A percentile compares a stretch with the other conserved stretches of the same genome.
Evolutionary conservation across 2,329 filamentous ascomycete species (phyloP).

Genomic region (Thielaviopsis ethacetica): DNA sequence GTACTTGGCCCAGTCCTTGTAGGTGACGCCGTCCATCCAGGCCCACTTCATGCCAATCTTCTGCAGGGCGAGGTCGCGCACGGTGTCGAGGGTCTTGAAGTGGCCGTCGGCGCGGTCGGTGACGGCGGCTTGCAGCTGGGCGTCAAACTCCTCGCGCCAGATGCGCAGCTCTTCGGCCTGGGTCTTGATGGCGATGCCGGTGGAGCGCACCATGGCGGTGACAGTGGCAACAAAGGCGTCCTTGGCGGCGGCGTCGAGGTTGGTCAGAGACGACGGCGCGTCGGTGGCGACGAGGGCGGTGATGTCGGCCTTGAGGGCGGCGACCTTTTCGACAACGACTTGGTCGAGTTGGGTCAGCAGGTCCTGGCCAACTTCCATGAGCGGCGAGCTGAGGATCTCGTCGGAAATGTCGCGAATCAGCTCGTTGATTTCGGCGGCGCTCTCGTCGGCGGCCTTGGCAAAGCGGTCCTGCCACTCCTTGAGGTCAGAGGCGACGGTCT

Average conservation of each 20-base stretch:
- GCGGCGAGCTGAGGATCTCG: conserved; percentile 18
- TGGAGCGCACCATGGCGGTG: conserved; percentile 37
- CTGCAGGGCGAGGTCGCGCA: conserved; percentile 70
- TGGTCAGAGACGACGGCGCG: conserved; percentile 19
- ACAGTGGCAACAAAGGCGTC: conserved; percentile 28
- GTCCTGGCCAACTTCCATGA: conserved; percentile 46
- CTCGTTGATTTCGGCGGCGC: conserved; percentile 54
- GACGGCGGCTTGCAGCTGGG: conserved; percentile 51
- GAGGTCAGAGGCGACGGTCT: conserved; percentile 62
- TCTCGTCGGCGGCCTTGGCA: conserved; percentile 68
- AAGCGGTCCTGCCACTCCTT: conserved; percentile 80
- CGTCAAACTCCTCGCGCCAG: conserved; percentile 60
- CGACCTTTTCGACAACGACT: conserved; percentile 46
- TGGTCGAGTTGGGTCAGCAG: conserved; percentile 54
- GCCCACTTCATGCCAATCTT: conserved; percentile 92
- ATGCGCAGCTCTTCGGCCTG: conserved; percentile 59
- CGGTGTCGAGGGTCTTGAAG: conserved; percentile 65
- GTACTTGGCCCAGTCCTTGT: conserved; percentile 95
- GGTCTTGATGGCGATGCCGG: conserved; percentile 58
- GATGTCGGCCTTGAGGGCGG: conserved; percentile 50
- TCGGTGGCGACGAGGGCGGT: neutral
- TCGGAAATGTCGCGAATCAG: conserved; percentile 40
- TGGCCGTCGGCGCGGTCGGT: conserved; percentile 62
- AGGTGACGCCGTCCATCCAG: conserved; percentile 87
- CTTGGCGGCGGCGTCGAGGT: conserved; percentile 29